These are phyloP conservation scores for Cadophora luteo-olivacea DNA, from an alignment of 2,329 filamentous ascomycete genomes.

Conservation along the genomic window DNA sequence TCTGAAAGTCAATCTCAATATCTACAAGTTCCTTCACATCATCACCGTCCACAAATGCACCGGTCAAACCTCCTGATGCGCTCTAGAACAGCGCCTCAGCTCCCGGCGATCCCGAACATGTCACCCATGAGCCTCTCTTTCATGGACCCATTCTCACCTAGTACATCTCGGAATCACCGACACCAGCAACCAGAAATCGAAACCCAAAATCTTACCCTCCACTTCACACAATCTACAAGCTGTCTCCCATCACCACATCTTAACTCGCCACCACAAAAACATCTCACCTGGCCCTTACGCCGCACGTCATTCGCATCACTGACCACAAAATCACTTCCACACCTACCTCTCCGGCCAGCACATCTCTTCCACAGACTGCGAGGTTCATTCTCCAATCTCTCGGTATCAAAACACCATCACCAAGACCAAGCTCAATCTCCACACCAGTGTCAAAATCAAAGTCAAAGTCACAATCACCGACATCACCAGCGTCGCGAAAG, in stretches of 20 bases:
- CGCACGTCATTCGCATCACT: not conserved
- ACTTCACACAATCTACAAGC: not conserved
- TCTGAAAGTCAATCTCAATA: not conserved
- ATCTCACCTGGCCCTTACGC: constrained; percentile 7
- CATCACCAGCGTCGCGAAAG: not conserved
- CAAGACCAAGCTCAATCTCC: not conserved
- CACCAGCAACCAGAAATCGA: not conserved
- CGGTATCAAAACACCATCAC: not conserved
- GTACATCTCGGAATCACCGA: not conserved
- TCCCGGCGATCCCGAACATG: not conserved
- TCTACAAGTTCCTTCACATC: not conserved
- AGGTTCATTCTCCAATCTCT: not conserved
- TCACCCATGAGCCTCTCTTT: not conserved
- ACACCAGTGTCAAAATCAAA: not conserved
- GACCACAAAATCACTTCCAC: constrained; percentile 7
- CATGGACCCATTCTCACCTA: constrained; percentile 7
- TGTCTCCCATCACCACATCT: not conserved
- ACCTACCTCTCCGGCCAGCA: not conserved
- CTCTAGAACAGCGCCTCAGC: constrained; percentile 13
- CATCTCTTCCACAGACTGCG: not conserved
- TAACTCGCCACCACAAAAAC: not conserved
- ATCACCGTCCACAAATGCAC: not conserved
- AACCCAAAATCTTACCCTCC: not conserved
- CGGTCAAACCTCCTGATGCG: not conserved
- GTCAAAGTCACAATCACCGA: not conserved